A percentile compares a stretch with the other conserved stretches of the same genome.
Conservation (phyloP, 2,329 filamentous ascomycete species). For the Pestalotiopsis sp. region DNA sequence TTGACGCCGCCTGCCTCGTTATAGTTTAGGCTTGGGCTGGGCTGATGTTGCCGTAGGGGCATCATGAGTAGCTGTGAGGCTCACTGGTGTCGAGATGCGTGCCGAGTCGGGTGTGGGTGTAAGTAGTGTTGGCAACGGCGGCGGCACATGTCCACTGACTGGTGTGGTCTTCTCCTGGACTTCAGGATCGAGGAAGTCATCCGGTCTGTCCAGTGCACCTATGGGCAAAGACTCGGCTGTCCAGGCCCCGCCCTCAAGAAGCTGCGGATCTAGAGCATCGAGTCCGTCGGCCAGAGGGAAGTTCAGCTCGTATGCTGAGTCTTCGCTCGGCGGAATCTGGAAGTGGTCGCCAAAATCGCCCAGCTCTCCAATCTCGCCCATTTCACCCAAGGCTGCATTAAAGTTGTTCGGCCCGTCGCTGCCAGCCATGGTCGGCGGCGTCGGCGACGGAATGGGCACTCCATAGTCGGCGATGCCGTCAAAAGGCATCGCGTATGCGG, state of each 20-base stretch:
- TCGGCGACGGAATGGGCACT: background rate
- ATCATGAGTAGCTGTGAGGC: background rate
- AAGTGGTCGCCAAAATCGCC: background rate
- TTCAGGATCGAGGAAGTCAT: background rate
- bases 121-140: background rate
- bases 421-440: background rate
- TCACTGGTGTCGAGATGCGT: background rate
- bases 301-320: conserved; percentile 1
- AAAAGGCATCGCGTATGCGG: background rate
- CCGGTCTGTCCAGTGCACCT: background rate
- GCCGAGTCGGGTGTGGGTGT: background rate
- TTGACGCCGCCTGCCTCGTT: background rate
- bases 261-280: background rate
- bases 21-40: background rate
- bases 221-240: background rate
- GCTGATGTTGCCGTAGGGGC: background rate
- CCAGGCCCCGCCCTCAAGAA: background rate
- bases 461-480: background rate
- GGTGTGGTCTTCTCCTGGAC: background rate
- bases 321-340: background rate
- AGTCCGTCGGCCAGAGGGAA: background rate
- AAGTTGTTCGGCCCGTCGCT: background rate
- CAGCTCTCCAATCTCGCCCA: background rate
- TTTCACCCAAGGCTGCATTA: background rate
- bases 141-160: background rate